Conservation (phyloP, 768 basidiomycete species). For the Tephrocybe sp. region DNA sequence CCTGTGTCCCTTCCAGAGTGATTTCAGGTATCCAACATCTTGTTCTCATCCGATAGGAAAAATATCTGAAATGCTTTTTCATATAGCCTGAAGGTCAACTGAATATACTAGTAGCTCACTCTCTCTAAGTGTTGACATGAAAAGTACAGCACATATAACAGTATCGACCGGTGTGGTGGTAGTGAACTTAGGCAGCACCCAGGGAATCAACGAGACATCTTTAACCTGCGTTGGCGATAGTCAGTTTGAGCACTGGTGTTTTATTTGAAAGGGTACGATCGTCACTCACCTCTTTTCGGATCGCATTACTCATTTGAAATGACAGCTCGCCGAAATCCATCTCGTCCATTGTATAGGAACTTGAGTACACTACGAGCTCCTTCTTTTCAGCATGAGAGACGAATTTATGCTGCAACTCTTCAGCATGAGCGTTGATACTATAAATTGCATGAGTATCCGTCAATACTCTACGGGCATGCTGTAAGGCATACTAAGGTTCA, state of each 20-base stretch:
- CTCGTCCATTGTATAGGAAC: constrained; percentile 12
- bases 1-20: constrained; percentile 20
- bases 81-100: no score
- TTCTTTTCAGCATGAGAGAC: constrained; percentile 34
- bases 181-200: background rate
- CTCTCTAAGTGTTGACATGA: constrained; percentile 9
- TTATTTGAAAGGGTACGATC: background rate
- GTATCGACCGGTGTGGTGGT: constrained; percentile 7
- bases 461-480: no score
- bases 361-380: constrained; percentile 23
- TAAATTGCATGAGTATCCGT: no score
- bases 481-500: constrained; percentile 27
- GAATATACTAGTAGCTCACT: background rate
- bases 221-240: background rate
- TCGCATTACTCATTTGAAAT: constrained; percentile 21
- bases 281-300: background rate
- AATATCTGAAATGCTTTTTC: constrained; percentile 12
- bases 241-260: background rate
- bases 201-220: background rate
- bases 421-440: constrained; percentile 26
- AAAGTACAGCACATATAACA: constrained; percentile 8
- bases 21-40: constrained; percentile 23
- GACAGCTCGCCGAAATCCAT: constrained; percentile 33
- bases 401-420: constrained; percentile 32
- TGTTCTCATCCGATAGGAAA: constrained; percentile 12